These are phyloP conservation scores for Fomitopsis palustris DNA, from an alignment of 1,284 basidiomycete species.

Conservation along the genomic window DNA sequence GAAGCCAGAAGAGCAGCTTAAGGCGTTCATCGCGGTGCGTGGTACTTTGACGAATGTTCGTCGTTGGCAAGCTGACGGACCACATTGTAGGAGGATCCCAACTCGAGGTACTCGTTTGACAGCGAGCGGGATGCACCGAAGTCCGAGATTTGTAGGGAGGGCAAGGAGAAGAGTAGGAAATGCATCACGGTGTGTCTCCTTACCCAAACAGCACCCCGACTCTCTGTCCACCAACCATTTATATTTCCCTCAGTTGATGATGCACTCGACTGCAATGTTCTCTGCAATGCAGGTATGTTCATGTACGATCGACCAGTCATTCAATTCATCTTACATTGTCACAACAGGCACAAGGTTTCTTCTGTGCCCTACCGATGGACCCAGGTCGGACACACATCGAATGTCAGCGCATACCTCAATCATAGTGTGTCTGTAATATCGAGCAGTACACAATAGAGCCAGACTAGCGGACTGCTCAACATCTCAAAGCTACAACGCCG, in stretches of 20 bases:
- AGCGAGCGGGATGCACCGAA: constrained; percentile 52
- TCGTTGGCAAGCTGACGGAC: background rate
- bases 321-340: background rate
- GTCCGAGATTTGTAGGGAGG: constrained; percentile 64
- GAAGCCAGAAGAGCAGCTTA: constrained; percentile 23
- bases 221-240: background rate
- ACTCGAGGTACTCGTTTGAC: constrained; percentile 56
- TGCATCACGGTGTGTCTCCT: constrained; percentile 57
- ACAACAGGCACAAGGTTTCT: constrained; percentile 61
- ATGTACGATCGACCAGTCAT: background rate
- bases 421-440: constrained; percentile 10
- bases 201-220: background rate
- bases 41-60: background rate
- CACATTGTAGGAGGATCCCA: constrained; percentile 42
- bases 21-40: constrained; percentile 30
- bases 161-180: constrained; percentile 40
- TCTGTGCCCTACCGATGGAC: constrained; percentile 72
- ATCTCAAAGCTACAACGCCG: background rate
- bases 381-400: constrained; percentile 72
- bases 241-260: constrained; percentile 48
- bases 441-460: background rate
- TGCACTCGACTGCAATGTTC: constrained; percentile 69
- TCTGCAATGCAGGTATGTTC: constrained; percentile 71
- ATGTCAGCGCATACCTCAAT: constrained; percentile 63
- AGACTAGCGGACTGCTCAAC: background rate